phyloP scores from a whole-genome alignment of 495 filamentous ascomycete genomes.

The Xylaria bambusicola region DNA sequence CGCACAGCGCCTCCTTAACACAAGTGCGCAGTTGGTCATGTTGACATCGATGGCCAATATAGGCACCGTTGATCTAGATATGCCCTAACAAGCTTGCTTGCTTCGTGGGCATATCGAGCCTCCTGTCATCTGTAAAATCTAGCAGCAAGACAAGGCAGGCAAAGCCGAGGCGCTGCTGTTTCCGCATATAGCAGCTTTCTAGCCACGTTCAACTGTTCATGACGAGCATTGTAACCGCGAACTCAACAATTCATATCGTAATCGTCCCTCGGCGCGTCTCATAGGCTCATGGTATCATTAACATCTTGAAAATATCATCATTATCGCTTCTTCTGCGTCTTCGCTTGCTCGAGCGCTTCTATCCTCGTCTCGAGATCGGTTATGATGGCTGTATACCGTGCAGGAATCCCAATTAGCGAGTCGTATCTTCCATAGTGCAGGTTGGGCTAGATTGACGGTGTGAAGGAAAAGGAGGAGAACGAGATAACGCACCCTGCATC shows the following conservation, averaged over 20 bases:
- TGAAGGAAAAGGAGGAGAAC: not conserved
- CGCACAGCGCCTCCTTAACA: not conserved
- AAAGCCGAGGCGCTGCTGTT: not conserved
- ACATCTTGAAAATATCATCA: not conserved
- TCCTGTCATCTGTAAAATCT: not conserved
- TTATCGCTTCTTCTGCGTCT: slow-evolving; percentile 17
- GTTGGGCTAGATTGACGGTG: not conserved
- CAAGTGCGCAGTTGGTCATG: too few species aligned
- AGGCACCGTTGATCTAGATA: too few species aligned
- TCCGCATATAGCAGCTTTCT: too few species aligned
- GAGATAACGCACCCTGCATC: slow-evolving; percentile 46
- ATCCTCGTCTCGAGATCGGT: slow-evolving; percentile 35
- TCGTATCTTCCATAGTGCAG: not conserved
- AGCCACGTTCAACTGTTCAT: not conserved
- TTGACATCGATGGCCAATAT: too few species aligned
- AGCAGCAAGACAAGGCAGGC: not conserved
- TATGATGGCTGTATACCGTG: slow-evolving; percentile 31
- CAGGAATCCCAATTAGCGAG: slow-evolving; percentile 12
- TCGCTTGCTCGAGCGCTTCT: slow-evolving; percentile 32
- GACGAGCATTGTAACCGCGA: not conserved
- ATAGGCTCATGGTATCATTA: not conserved
- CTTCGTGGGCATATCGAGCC: not conserved
- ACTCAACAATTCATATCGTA: not conserved
- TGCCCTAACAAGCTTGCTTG: not conserved
- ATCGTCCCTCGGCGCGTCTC: not conserved